Conservation (phyloP, 805 yeast genomes). For the Cyberlindnera suaveolens region DNA sequence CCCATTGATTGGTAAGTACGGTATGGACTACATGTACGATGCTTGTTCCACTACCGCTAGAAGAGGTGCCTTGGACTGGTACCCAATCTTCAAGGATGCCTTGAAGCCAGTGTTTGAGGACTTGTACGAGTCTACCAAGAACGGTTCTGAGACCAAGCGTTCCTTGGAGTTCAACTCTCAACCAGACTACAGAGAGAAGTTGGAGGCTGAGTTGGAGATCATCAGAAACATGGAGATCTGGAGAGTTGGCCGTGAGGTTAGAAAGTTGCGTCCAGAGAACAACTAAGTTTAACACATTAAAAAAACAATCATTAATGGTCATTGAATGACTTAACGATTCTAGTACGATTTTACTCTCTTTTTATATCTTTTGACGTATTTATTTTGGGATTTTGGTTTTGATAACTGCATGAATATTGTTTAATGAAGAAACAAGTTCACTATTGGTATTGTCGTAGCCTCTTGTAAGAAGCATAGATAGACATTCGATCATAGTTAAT, state of each 20-base stretch:
- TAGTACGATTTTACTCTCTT: constrained; percentile 2
- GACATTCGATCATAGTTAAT: too few species aligned
- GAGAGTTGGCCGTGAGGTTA: constrained; percentile 99
- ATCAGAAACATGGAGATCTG: constrained; percentile 99
- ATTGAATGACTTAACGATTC: constrained; percentile 24
- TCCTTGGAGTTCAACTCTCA: constrained; percentile 98
- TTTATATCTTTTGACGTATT: constrained; percentile 17
- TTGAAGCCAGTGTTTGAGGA: constrained; percentile 98
- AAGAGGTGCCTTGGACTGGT: constrained; percentile 99
- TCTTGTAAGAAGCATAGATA: too few species aligned
- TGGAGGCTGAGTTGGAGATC: constrained; percentile 86
- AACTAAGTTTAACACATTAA: constrained; percentile 40
- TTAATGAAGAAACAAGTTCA: constrained; percentile 36
- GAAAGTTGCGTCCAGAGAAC: constrained; percentile 99
- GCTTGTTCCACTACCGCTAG: constrained; percentile 99
- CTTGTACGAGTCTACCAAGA: constrained; percentile 89
- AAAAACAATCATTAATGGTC: constrained; percentile 21
- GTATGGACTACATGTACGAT: constrained; percentile 99
- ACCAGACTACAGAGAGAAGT: constrained; percentile 94
- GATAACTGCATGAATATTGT: constrained; percentile 31
- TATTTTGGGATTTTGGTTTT: constrained; percentile 15
- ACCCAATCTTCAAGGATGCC: constrained; percentile 98
- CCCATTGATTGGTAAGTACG: constrained; percentile 98
- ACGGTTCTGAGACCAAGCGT: constrained; percentile 97
- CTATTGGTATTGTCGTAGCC: neutral